Evolutionary conservation across 352 stramenopile species (phyloP), one percentile per base, ranked within the genome.

Genomic region (Globisporangium rhizosaccharum): DNA sequence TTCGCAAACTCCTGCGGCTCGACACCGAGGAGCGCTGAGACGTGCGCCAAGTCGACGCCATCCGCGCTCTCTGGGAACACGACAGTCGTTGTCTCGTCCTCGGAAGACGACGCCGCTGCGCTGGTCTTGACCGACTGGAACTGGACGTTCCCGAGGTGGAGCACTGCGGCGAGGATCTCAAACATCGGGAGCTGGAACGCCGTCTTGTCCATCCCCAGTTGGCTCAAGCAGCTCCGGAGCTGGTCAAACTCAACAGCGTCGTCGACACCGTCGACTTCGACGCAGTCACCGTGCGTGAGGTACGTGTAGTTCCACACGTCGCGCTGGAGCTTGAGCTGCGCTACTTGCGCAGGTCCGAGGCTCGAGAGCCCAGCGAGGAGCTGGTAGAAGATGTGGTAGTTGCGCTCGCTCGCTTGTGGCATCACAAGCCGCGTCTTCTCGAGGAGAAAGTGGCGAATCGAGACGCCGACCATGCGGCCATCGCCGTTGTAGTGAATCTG

Each of bases 341-440:
- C 59, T 28, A 68, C 54, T 1, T 73, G 54, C 3, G 70, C 61
- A 12, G 25, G 48, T 9, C 44, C 57, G 1, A 87, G 51, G 15
- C 61, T 63, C 49, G 73, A 63, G 12, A 88, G 57, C 0, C 81
- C 79, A 2, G 75, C 73, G 12, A 91, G 62, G 12, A 90, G 58
- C 61, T 94, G 82, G 51, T 92, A 92, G 51, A 94, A 94, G 36
- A 94, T 73, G 65, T 94, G 80, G 56, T 90, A 94, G 53, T 92
- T 94, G 53, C 84, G 82, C 54, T 94, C 84, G 49, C 78, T 87
- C 0, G 66, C 65, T 59, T 89, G 76, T 0, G 80, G 82, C 57
- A 82, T 66, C 26, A 94, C 76, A 4, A 93, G 64, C 0, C 84
- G 71, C 25, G 82, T 90, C 61, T 94, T 94, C 70, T 94, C 82